Evolutionary conservation across 495 filamentous ascomycete species (phyloP).

Genomic region (Letharia columbiana): DNA sequence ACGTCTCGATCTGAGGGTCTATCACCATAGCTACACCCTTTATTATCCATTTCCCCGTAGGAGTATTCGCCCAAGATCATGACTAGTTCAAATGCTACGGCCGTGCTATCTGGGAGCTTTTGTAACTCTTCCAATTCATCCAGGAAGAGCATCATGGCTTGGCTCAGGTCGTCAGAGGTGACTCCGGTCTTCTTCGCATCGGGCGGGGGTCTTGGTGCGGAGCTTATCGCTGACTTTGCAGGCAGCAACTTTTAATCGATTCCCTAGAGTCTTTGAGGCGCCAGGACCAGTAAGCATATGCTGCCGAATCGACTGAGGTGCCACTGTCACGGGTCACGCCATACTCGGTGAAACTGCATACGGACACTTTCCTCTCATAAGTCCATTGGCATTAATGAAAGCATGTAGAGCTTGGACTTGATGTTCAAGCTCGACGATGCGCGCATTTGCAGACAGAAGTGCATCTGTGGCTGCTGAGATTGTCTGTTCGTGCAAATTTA

Average conservation of each 20-base stretch:
- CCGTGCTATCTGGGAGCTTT: background rate
- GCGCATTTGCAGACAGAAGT: conserved; percentile 1
- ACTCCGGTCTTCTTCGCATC: conserved; percentile 1
- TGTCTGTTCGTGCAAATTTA: background rate
- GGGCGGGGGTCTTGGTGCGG: background rate
- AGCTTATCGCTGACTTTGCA: background rate
- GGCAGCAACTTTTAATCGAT: background rate
- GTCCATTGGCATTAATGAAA: background rate
- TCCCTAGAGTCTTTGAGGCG: background rate
- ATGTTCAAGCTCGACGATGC: conserved; percentile 2
- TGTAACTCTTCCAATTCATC: background rate
- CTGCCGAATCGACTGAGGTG: background rate
- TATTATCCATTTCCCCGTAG: background rate
- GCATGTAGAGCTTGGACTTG: conserved; percentile 5
- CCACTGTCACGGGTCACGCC: background rate
- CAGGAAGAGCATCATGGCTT: conserved; percentile 5
- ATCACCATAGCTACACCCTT: conserved; percentile 1
- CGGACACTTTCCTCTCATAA: background rate
- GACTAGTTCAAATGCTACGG: conserved; percentile 7
- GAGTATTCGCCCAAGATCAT: background rate
- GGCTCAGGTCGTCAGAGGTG: conserved; percentile 6
- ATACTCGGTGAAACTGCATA: background rate
- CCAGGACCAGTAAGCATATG: background rate
- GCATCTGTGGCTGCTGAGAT: background rate
- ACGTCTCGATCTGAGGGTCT: background rate